Conservation (phyloP, 2,329 filamentous ascomycete species). For the Fulvia fulva region DNA sequence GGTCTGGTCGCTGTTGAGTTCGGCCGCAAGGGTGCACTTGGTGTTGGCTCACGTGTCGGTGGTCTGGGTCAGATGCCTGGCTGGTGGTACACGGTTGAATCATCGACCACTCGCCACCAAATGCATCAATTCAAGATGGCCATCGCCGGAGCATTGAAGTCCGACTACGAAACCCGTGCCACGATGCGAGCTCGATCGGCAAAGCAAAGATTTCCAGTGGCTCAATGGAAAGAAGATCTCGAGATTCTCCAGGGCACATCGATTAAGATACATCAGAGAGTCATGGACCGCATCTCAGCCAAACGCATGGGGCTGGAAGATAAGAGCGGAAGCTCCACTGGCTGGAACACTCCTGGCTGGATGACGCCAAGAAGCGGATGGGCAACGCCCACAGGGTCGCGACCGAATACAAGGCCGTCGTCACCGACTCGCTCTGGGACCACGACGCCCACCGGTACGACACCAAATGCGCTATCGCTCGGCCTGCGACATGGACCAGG, state of each 20-base stretch:
- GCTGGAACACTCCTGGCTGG: constrained; percentile 36
- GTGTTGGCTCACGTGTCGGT: constrained; percentile 62
- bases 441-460: constrained; percentile 20
- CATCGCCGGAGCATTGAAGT: constrained; percentile 58
- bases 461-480: constrained; percentile 25
- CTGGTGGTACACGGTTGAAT: constrained; percentile 68
- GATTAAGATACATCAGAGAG: constrained; percentile 55
- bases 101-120: constrained; percentile 58
- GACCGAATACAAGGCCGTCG: constrained; percentile 30
- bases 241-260: constrained; percentile 59
- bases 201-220: constrained; percentile 64
- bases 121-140: constrained; percentile 63
- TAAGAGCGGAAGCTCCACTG: constrained; percentile 29
- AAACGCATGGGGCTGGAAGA: constrained; percentile 31
- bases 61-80: constrained; percentile 68
- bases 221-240: constrained; percentile 62
- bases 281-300: constrained; percentile 36
- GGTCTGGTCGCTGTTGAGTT: constrained; percentile 67
- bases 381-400: constrained; percentile 31
- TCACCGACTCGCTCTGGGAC: constrained; percentile 31
- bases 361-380: constrained; percentile 42
- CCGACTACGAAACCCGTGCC: constrained; percentile 53
- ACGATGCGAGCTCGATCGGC: constrained; percentile 63
- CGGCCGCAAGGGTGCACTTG: constrained; percentile 63
- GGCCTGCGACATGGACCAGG: constrained; percentile 31